Evolutionary conservation across 169 alveolate species (phyloP).

Genomic region (Fabrea salina): DNA sequence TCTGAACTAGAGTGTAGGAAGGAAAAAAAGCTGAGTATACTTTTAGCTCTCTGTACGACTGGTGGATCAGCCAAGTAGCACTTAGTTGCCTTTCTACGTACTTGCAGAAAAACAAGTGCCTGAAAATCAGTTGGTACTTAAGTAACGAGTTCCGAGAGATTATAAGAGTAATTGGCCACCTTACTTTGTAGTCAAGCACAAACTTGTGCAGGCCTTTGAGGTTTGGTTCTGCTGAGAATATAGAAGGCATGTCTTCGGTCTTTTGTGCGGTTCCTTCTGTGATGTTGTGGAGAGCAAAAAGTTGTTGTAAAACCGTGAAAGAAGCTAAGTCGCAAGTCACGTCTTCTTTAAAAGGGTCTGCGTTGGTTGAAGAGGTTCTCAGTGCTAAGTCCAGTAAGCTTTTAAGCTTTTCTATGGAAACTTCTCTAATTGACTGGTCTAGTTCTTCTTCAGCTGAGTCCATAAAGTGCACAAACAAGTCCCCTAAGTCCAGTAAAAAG

Average conservation of each 20-base stretch:
- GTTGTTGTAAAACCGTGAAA: slow-evolving; percentile 52
- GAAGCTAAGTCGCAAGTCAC: slow-evolving; percentile 66
- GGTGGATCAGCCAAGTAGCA: slow-evolving; percentile 74
- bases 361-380: slow-evolving; percentile 47
- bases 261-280: slow-evolving; percentile 44
- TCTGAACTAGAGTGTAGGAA: slow-evolving; percentile 59
- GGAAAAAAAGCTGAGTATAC: slow-evolving; percentile 53
- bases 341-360: slow-evolving; percentile 71
- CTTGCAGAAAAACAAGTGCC: slow-evolving; percentile 77
- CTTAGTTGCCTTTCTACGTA: slow-evolving; percentile 75
- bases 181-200: slow-evolving; percentile 66
- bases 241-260: slow-evolving; percentile 42
- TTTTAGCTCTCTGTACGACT: slow-evolving; percentile 70
- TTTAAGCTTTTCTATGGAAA: slow-evolving; percentile 54
- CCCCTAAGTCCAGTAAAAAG: slow-evolving; percentile 61
- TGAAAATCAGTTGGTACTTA: slow-evolving; percentile 75
- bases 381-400: slow-evolving; percentile 52
- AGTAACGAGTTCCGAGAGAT: slow-evolving; percentile 64
- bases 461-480: slow-evolving; percentile 61
- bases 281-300: slow-evolving; percentile 50
- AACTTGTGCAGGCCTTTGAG: slow-evolving; percentile 68
- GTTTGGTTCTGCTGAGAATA: slow-evolving; percentile 43
- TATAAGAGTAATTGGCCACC: slow-evolving; percentile 78
- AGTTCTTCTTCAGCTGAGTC: slow-evolving; percentile 58
- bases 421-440: slow-evolving; percentile 33